A percentile compares a stretch with the other conserved stretches of the same genome.
Evolutionary conservation across 257 asterid genomes (phyloP).

Genomic region (Orobanche coerulescens): DNA sequence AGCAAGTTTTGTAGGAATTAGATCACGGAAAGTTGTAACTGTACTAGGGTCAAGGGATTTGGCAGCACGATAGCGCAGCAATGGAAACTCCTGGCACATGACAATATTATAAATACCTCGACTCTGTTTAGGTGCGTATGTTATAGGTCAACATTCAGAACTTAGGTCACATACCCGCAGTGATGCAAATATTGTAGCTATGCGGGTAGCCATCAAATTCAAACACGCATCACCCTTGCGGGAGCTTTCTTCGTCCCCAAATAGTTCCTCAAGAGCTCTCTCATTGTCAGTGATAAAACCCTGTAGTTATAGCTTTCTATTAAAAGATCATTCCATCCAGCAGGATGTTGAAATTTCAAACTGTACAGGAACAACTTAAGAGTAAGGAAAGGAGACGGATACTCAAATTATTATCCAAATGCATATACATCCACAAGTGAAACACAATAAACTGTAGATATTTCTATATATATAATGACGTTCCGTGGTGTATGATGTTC

Average conservation of each 20-base stretch:
- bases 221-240: conserved; percentile 74
- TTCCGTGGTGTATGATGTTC: too few species aligned
- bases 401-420: not conserved
- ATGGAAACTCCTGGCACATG: conserved; percentile 83
- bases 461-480: not conserved
- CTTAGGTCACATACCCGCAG: conserved; percentile 52
- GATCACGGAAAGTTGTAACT: conserved; percentile 89
- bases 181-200: conserved; percentile 94
- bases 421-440: not conserved
- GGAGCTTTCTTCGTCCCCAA: conserved; percentile 85
- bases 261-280: conserved; percentile 91
- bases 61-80: conserved; percentile 87
- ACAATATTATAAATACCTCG: conserved; percentile 15
- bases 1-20: conserved; percentile 96
- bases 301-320: conserved; percentile 28
- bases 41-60: conserved; percentile 90
- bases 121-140: conserved; percentile 6
- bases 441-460: not conserved
- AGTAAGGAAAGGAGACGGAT: conserved; percentile 11
- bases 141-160: conserved; percentile 14
- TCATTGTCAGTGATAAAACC: conserved; percentile 92
- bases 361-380: conserved; percentile 1
- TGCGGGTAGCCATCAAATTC: conserved; percentile 79
- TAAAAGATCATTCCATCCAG: conserved; percentile 6
- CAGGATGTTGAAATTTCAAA: conserved; percentile 15